These are phyloP conservation scores for Lobosporangium transversale DNA, from an alignment of 192 early-diverging fungal species.

Conservation along the genomic window DNA sequence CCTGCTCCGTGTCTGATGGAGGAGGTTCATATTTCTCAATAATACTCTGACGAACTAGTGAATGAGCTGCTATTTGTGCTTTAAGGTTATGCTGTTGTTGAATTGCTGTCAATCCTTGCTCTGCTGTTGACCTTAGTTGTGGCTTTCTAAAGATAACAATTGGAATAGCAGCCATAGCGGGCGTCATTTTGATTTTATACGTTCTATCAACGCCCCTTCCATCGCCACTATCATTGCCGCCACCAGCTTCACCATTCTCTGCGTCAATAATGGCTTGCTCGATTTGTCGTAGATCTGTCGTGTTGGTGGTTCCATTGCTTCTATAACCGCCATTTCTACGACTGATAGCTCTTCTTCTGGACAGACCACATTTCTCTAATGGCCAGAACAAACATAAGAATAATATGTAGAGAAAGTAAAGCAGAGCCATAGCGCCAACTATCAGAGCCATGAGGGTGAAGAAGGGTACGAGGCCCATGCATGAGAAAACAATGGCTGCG, in stretches of 20 bases:
- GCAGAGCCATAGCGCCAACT: slow-evolving; percentile 1
- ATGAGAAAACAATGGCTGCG: slow-evolving; percentile 29
- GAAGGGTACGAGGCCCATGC: slow-evolving; percentile 43
- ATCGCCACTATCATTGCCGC: slow-evolving; percentile 9
- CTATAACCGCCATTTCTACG: slow-evolving; percentile 47
- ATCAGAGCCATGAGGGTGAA: slow-evolving; percentile 22
- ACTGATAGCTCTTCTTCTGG: slow-evolving; percentile 33
- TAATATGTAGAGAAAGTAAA: slow-evolving; percentile 28
- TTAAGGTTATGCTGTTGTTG: no score
- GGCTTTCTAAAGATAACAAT: slow-evolving; percentile 36
- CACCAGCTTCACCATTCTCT: slow-evolving; percentile 6
- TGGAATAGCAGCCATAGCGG: slow-evolving; percentile 38
- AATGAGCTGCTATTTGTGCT: no score
- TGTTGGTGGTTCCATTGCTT: slow-evolving; percentile 32
- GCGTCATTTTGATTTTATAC: slow-evolving; percentile 23
- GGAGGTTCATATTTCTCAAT: no score
- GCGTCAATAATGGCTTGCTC: slow-evolving; percentile 9
- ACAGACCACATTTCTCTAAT: slow-evolving; percentile 29
- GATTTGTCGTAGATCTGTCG: slow-evolving; percentile 29
- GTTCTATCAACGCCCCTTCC: no score
- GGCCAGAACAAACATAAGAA: slow-evolving; percentile 26
- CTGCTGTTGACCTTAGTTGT: no score
- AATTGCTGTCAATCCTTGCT: no score
- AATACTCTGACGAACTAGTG: no score
- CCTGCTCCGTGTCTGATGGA: no score